A percentile compares a stretch with the other conserved stretches of the same genome.
Evolutionary conservation across 1,139 yeast genomes (phyloP).

Genomic region (Geotrichum citri-aurantii): DNA sequence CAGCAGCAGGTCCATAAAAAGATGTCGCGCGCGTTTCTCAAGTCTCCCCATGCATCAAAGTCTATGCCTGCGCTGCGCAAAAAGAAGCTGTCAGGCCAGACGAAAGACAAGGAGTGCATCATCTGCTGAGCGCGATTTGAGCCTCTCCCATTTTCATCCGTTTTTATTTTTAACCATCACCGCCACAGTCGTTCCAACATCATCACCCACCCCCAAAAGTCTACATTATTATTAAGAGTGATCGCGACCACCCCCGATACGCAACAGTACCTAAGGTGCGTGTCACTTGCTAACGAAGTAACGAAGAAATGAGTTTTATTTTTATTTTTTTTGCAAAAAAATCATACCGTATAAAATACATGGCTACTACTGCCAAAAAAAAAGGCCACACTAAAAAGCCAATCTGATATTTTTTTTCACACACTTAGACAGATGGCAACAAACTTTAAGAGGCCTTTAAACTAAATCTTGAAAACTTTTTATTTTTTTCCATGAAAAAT

Average conservation of each 20-base stretch:
- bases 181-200: neutral
- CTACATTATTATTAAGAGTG: neutral
- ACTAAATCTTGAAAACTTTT: too few species aligned
- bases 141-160: neutral
- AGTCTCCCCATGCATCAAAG: conserved; percentile 14
- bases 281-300: neutral
- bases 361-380: too few species aligned
- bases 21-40: conserved; percentile 1
- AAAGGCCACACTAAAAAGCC: too few species aligned
- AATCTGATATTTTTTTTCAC: too few species aligned
- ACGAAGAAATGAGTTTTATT: neutral
- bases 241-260: neutral
- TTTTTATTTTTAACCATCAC: neutral
- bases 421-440: too few species aligned
- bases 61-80: conserved; percentile 17
- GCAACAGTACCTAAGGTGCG: neutral
- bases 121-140: conserved; percentile 8
- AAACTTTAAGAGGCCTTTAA: too few species aligned
- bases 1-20: conserved; percentile 4
- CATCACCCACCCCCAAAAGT: neutral
- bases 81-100: neutral
- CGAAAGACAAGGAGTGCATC: conserved; percentile 15
- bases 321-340: neutral
- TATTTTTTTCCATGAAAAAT: too few species aligned
- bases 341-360: too few species aligned